phyloP scores from a whole-genome alignment of 2,329 filamentous ascomycete genomes.

The Hypoxylon sp. region DNA sequence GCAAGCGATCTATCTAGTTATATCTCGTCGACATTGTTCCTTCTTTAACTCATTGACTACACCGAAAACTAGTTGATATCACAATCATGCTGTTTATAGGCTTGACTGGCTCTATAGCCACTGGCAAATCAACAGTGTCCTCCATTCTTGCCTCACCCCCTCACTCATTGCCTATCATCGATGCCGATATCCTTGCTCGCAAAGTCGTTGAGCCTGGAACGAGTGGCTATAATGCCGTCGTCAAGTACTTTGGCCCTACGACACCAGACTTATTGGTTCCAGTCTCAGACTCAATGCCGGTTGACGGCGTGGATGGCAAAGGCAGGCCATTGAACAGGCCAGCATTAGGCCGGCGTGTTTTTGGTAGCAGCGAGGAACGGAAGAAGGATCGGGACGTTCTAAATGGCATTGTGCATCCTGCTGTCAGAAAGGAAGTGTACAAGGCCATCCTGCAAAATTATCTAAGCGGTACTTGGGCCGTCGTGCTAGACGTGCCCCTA shows the following conservation, averaged over 20 bases:
- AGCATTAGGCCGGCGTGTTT: conserved; percentile 87
- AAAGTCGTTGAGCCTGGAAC: conserved; percentile 96
- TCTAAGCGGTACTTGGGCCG: conserved; percentile 83
- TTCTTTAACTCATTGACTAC: neutral
- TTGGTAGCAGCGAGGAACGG: conserved; percentile 81
- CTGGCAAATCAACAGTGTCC: conserved; percentile 97
- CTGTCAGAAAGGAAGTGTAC: conserved; percentile 87
- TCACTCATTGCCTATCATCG: conserved; percentile 90
- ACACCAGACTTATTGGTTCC: conserved; percentile 89
- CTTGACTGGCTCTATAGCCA: conserved; percentile 96
- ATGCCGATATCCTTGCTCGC: conserved; percentile 92
- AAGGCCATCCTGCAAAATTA: conserved; percentile 80
- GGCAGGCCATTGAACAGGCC: conserved; percentile 87
- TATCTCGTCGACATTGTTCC: neutral
- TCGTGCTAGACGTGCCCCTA: conserved; percentile 91
- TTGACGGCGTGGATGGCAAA: conserved; percentile 70
- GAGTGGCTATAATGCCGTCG: conserved; percentile 84
- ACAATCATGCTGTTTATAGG: conserved; percentile 90
- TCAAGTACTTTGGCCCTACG: conserved; percentile 82
- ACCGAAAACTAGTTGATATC: neutral
- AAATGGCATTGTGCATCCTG: conserved; percentile 93
- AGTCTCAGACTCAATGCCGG: conserved; percentile 65
- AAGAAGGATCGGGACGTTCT: conserved; percentile 81
- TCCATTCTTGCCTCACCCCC: conserved; percentile 83
- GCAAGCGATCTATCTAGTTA: neutral